Evolutionary conservation across 2,329 filamentous ascomycete species (phyloP), one percentile per base, ranked within the genome.

Genomic region (Sporothrix humicola): DNA sequence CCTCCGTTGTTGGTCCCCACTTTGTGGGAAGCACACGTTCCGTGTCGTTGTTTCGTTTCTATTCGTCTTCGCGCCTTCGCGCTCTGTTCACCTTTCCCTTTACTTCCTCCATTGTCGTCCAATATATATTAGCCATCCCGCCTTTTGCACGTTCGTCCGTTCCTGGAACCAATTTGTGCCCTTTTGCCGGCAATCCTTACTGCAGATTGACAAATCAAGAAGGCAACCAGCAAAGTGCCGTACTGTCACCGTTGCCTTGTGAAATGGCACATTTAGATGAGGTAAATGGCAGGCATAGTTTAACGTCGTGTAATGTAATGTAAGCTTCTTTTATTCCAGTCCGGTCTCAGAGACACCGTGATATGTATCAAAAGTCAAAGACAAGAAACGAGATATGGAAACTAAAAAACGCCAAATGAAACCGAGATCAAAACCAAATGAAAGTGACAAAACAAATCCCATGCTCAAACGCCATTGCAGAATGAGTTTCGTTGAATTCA

Each of bases 41-140:
- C 59, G 46, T 54, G 66, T 54, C 8, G 13, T 52, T 52, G 66
- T 69, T 50, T 69, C 63, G 63, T 66, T 66, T 66, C 61, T 59
- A 15, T 26, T 10, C 26, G 56, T 26, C 13, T 59, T 42, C 31
- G 31, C 59, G 31, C 7, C 17, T n/a, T 44, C 15, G 37, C 31
- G 13, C 42, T 48, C 44, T 46, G 7, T 66, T 48, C 5, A 15
- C 56, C 23, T 31, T 61, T 61, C 61, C 61, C 61, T 26, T 23
- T 54, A 7, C 50, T 20, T 20, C 2, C 13, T 17, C 7, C 48
- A 17, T 54, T 20, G 20, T 46, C 13, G n/a, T 48, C 13, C 2
- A 66, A 48, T 48, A 48, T 48, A 48, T 66, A 61, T 61, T 61
- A 63, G 12, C 12, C n/a, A 66, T 48, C 12, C 61, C 65, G 46